Evolutionary conservation across 768 basidiomycete genomes (phyloP).

Genomic region (Suillus plorans): DNA sequence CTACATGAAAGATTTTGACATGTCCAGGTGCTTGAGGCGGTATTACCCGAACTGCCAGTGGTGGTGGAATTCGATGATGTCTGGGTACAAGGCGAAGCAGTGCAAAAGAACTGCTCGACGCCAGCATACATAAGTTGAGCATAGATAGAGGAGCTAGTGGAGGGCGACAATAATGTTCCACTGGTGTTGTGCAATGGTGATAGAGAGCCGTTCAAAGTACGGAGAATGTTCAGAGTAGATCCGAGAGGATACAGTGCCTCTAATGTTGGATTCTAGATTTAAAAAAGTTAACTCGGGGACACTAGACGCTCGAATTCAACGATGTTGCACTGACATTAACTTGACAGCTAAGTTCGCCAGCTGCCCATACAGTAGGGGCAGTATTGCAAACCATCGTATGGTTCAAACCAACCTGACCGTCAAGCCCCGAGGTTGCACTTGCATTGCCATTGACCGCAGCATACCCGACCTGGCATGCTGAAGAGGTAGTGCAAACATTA

Average conservation of each 20-base stretch:
- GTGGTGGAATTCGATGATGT: conserved; percentile 38
- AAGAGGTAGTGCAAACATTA: conserved; percentile 71
- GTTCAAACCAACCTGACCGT: conserved; percentile 43
- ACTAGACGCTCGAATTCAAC: background rate
- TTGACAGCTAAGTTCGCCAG: conserved; percentile 81
- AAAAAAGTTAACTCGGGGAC: conserved; percentile 4
- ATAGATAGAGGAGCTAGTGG: conserved; percentile 55
- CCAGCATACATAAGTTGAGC: conserved; percentile 79
- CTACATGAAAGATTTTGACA: conserved; percentile 76
- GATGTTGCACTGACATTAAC: conserved; percentile 61
- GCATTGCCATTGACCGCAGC: conserved; percentile 39
- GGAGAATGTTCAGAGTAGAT: conserved; percentile 76
- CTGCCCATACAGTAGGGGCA: conserved; percentile 67
- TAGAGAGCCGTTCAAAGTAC: conserved; percentile 67
- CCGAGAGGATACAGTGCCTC: conserved; percentile 70
- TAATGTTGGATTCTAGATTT: conserved; percentile 75
- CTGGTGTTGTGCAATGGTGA: conserved; percentile 51
- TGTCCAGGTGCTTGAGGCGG: conserved; percentile 54
- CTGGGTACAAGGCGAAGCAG: conserved; percentile 71
- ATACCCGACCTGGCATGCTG: conserved; percentile 69
- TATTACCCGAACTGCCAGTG: conserved; percentile 24
- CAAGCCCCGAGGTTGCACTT: conserved; percentile 28
- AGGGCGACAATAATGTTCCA: conserved; percentile 36
- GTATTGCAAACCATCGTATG: conserved; percentile 74
- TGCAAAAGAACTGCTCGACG: conserved; percentile 87